Evolutionary conservation across 805 yeast genomes (phyloP).

Genomic region (Kodamaea laetipori): DNA sequence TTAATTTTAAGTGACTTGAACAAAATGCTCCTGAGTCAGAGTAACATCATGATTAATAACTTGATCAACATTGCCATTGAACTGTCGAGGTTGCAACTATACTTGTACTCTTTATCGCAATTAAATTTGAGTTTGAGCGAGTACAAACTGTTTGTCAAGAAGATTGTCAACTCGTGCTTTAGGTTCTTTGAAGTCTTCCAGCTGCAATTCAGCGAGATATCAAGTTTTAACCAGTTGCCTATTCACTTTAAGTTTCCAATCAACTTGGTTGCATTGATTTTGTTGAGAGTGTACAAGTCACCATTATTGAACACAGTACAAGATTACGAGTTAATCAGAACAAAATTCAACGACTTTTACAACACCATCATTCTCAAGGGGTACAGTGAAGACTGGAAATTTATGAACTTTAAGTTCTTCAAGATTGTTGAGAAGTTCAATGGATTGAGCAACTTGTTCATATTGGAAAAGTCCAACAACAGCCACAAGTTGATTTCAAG

Average conservation of each 20-base stretch:
- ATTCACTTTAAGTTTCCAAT: slow-evolving; percentile 42
- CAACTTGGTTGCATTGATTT: slow-evolving; percentile 33
- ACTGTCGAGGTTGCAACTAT: slow-evolving; percentile 41
- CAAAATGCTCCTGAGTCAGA: slow-evolving; percentile 7
- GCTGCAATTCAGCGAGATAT: slow-evolving; percentile 19
- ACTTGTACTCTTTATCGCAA: slow-evolving; percentile 31
- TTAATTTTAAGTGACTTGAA: slow-evolving; percentile 36
- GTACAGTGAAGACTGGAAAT: slow-evolving; percentile 25
- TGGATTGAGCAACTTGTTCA: slow-evolving; percentile 17
- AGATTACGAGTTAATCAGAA: slow-evolving; percentile 29
- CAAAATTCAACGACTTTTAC: slow-evolving; percentile 25
- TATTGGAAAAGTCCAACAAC: slow-evolving; percentile 11
- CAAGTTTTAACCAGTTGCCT: slow-evolving; percentile 35
- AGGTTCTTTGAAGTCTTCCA: slow-evolving; percentile 29
- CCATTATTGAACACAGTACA: slow-evolving; percentile 29
- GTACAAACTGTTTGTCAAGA: slow-evolving; percentile 30
- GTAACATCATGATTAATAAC: slow-evolving; percentile 23
- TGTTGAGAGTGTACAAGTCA: slow-evolving; percentile 36
- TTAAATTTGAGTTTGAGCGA: slow-evolving; percentile 26
- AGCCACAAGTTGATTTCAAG: slow-evolving; percentile 34
- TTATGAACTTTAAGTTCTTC: slow-evolving; percentile 24
- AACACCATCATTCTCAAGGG: slow-evolving; percentile 18
- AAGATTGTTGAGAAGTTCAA: slow-evolving; percentile 30
- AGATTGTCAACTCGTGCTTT: slow-evolving; percentile 27
- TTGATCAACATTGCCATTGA: slow-evolving; percentile 36